Percentiles rank a stretch among this genome's conserved stretches.
Conservation (phyloP, 805 yeast genomes). For the Candida nitratophila region DNA sequence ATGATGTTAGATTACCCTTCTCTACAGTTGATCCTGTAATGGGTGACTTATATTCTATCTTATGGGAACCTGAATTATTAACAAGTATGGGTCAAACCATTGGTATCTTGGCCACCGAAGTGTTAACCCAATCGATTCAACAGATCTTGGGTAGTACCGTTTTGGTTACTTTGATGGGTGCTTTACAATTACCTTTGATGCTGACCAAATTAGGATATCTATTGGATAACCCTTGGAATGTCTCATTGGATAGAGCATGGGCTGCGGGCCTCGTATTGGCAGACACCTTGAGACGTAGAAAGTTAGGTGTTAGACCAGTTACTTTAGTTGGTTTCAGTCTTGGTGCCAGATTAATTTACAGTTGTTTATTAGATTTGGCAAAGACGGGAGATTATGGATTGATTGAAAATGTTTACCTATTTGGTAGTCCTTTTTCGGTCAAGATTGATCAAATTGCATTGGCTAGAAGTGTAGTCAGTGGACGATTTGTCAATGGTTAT, state of each 20-base stretch:
- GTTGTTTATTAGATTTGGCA: constrained; percentile 83
- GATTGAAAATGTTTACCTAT: constrained; percentile 77
- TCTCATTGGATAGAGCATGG: constrained; percentile 96
- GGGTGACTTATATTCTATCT: constrained; percentile 88
- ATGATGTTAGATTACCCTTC: constrained; percentile 94
- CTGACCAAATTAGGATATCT: constrained; percentile 82
- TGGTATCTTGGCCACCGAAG: constrained; percentile 87
- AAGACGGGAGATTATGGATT: constrained; percentile 81
- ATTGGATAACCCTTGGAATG: constrained; percentile 97
- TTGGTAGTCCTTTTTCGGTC: constrained; percentile 85
- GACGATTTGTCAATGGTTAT: constrained; percentile 83
- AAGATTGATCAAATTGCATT: constrained; percentile 69
- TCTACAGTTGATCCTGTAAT: constrained; percentile 95
- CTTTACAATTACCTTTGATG: constrained; percentile 88
- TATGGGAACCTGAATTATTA: constrained; percentile 99
- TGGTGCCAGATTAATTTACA: constrained; percentile 87
- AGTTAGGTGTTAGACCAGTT: constrained; percentile 86
- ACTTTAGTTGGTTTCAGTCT: constrained; percentile 90
- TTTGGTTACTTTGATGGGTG: constrained; percentile 83
- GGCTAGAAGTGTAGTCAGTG: constrained; percentile 83
- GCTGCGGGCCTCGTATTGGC: constrained; percentile 88
- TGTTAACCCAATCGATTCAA: constrained; percentile 86
- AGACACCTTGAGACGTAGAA: constrained; percentile 80
- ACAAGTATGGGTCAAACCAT: constrained; percentile 95
- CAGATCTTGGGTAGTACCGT: constrained; percentile 92